Percentiles rank a stretch among this genome's conserved stretches.
phyloP scores from a whole-genome alignment of 2,329 filamentous ascomycete genomes.

The Hypoxylon sp. region DNA sequence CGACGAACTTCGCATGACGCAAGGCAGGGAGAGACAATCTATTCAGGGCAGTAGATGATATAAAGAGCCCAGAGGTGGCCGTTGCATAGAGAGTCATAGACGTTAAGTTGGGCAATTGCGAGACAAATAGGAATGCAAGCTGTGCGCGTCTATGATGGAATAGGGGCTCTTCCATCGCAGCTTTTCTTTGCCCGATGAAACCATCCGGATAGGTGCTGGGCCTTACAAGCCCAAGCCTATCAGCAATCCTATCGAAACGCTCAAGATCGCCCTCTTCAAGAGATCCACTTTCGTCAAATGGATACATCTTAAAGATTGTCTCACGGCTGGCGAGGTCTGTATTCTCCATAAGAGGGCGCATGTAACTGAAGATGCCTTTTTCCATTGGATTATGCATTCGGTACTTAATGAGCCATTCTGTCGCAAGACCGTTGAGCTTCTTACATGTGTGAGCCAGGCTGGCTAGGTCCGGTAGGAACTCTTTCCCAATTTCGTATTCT shows the following conservation, averaged over 20 bases:
- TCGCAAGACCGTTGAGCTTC: background rate
- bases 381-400: background rate
- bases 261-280: constrained; percentile 4
- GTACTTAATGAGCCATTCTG: background rate
- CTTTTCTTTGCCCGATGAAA: background rate
- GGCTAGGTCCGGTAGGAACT: background rate
- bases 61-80: background rate
- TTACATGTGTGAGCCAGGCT: constrained; percentile 9
- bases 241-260: background rate
- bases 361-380: constrained; percentile 1
- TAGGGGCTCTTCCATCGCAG: background rate
- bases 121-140: background rate
- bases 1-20: constrained; percentile 2
- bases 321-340: background rate
- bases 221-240: background rate
- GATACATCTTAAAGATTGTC: constrained; percentile 5
- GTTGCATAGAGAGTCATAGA: constrained; percentile 5
- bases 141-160: background rate
- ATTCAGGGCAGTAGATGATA: background rate
- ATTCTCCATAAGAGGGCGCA: background rate
- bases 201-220: background rate
- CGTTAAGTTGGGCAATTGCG: background rate
- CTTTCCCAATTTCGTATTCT: background rate
- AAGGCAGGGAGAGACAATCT: background rate
- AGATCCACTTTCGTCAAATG: background rate